phyloP scores from a whole-genome alignment of 75 land plant genomes.

The Cunninghamia lanceolata region DNA sequence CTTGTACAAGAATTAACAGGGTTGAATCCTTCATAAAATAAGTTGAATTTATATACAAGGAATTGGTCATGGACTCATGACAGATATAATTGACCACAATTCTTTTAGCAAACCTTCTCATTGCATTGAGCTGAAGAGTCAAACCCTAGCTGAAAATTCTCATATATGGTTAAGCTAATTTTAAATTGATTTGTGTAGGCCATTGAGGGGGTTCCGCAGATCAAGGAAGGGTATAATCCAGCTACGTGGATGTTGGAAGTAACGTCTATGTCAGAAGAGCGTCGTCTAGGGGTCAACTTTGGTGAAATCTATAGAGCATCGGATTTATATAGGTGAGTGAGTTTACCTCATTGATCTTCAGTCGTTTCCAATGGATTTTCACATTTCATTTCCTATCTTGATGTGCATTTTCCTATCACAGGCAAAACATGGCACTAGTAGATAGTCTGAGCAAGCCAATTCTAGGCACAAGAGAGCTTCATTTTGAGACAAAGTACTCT shows the following conservation, averaged over 20 bases:
- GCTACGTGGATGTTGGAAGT: constrained; percentile 28
- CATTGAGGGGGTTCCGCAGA: constrained; percentile 15
- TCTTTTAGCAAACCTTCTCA: neutral
- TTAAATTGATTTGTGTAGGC: neutral
- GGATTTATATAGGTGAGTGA: constrained; percentile 24
- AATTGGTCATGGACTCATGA: neutral
- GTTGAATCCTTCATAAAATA: neutral
- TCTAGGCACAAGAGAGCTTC: constrained; percentile 46
- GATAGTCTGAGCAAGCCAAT: constrained; percentile 41
- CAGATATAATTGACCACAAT: neutral
- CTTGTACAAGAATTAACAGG: neutral
- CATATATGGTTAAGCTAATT: neutral
- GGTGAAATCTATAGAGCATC: constrained; percentile 33
- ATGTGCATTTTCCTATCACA: constrained; percentile 11
- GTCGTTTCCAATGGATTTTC: neutral
- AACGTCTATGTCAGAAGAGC: constrained; percentile 25
- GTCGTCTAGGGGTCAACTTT: constrained; percentile 29
- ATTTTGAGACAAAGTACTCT: constrained; percentile 55
- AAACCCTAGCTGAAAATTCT: neutral
- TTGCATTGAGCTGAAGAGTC: neutral
- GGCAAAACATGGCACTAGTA: constrained; percentile 44
- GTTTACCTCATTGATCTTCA: neutral
- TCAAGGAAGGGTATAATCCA: constrained; percentile 20
- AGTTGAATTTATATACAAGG: neutral
- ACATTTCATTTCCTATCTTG: neutral